Evolutionary conservation across 257 asterid genomes (phyloP).

Genomic region (Misopates orontium): DNA sequence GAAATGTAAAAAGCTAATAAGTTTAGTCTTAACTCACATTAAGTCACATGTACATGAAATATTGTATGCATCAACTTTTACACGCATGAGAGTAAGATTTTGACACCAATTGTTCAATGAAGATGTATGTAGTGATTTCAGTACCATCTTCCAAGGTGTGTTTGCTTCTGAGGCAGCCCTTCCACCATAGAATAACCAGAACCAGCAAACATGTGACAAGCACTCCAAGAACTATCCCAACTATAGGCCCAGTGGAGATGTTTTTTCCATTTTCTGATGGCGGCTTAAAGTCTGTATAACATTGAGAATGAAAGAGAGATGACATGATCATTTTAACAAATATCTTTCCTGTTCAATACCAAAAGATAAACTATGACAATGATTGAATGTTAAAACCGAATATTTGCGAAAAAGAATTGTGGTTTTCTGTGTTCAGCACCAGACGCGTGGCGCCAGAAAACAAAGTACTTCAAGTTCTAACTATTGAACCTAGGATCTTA

Average conservation of each 20-base stretch:
- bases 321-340: constrained; percentile 1
- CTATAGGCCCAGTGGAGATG: constrained; percentile 47
- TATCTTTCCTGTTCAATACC: not conserved
- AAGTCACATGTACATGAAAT: not conserved
- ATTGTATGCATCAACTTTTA: not conserved
- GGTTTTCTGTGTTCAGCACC: not conserved
- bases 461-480: not conserved
- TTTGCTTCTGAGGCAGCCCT: constrained; percentile 37
- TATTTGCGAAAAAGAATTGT: not conserved
- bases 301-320: constrained; percentile 10
- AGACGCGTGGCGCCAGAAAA: not conserved
- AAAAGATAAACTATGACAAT: constrained; percentile 1
- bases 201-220: constrained; percentile 34
- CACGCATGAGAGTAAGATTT: not conserved
- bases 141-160: constrained; percentile 46
- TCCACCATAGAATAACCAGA: constrained; percentile 64
- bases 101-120: not conserved
- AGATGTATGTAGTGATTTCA: not conserved
- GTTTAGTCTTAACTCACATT: not conserved
- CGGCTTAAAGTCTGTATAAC: constrained; percentile 46
- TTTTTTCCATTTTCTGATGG: constrained; percentile 41
- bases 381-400: not conserved
- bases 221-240: constrained; percentile 51
- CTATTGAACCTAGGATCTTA: not conserved
- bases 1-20: not conserved